Conservation (phyloP, 176 grass and related monocot species). For the Hsuehochloa calcarea region DNA sequence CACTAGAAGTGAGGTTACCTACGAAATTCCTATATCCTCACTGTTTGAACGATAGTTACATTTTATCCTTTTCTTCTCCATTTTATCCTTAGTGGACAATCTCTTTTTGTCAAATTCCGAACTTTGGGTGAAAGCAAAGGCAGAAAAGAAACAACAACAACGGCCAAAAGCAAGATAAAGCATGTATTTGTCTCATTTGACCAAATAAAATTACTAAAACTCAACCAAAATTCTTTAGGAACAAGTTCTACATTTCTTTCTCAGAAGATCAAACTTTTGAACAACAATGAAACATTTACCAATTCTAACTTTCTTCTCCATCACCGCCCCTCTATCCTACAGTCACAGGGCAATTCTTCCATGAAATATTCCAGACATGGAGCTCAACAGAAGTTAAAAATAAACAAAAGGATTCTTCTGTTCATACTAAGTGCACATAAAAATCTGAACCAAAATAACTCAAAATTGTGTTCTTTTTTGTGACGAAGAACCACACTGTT, state of each 20-base stretch:
- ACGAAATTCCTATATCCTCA: too few species aligned
- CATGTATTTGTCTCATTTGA: slow-evolving; percentile 31
- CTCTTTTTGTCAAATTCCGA: slow-evolving; percentile 28
- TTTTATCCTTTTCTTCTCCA: slow-evolving; percentile 31
- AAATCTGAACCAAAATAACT: too few species aligned
- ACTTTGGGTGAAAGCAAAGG: slow-evolving; percentile 56
- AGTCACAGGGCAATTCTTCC: background rate
- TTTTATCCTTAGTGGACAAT: background rate
- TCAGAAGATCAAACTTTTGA: background rate
- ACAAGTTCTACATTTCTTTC: background rate
- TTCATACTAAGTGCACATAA: background rate
- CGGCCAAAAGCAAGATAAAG: background rate
- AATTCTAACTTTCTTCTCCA: background rate
- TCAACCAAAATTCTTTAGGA: background rate
- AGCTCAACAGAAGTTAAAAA: background rate
- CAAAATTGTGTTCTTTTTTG: too few species aligned
- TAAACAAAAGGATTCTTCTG: background rate
- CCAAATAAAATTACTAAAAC: background rate
- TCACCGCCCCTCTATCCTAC: background rate
- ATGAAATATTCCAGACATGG: background rate
- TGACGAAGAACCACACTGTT: background rate
- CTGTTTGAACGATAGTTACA: background rate
- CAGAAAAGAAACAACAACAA: slow-evolving; percentile 23
- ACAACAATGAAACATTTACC: background rate
- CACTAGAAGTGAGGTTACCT: too few species aligned